These are phyloP conservation scores for Marchantia paleacea DNA, from an alignment of 225 moss, liverwort and hornwort species.

Conservation along the genomic window DNA sequence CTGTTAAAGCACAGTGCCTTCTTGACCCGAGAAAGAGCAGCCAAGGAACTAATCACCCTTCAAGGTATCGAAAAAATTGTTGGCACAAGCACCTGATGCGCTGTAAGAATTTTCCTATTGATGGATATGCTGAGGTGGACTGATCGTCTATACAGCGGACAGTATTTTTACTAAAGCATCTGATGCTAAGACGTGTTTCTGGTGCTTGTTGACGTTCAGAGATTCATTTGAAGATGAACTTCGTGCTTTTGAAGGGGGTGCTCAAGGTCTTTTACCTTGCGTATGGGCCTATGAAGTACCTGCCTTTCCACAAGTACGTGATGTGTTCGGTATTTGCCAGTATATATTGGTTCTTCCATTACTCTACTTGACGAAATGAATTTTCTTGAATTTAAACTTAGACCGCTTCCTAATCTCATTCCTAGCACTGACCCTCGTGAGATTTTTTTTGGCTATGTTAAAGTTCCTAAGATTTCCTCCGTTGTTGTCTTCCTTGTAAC, in stretches of 20 bases:
- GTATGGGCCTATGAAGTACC: conserved; percentile 87
- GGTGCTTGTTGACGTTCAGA: conserved; percentile 30
- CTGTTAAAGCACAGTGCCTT: neutral
- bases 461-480: neutral
- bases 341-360: neutral
- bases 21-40: neutral
- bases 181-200: neutral
- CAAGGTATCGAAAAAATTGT: neutral
- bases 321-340: neutral
- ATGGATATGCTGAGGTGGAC: too few relatives aligned
- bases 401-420: neutral
- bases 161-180: too few relatives aligned
- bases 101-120: too few relatives aligned
- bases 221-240: conserved; percentile 98
- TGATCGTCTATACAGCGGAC: too few relatives aligned
- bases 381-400: neutral
- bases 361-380: neutral
- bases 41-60: neutral
- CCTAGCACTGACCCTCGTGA: neutral
- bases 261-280: conserved; percentile 79
- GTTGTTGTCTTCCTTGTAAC: neutral
- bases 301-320: conserved; percentile 79
- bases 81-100: too few relatives aligned
- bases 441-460: too few relatives aligned
- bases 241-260: conserved; percentile 93